A percentile compares a stretch with the other conserved stretches of the same genome.
Evolutionary conservation across 2,329 filamentous ascomycete genomes (phyloP).

Genomic region (Sporothrix pallida): DNA sequence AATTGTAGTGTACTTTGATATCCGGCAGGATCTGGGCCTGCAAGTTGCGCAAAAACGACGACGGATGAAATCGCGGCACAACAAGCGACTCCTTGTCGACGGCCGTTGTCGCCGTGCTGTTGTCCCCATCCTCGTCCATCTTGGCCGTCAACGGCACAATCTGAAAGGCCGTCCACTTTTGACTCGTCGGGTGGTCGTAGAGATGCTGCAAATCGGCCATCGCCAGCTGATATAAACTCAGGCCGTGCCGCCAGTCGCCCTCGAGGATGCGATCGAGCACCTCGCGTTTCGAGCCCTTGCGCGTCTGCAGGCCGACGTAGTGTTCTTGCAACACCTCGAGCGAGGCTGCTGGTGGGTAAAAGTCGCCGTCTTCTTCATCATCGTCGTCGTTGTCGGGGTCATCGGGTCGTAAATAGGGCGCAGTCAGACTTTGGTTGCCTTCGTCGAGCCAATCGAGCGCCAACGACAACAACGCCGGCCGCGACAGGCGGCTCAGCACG

Average conservation of each 20-base stretch:
- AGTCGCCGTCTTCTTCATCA: slow-evolving; percentile 64
- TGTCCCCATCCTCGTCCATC: slow-evolving; percentile 31
- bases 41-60: slow-evolving; percentile 78
- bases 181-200: slow-evolving; percentile 67
- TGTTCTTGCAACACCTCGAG: slow-evolving; percentile 69
- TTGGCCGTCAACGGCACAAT: slow-evolving; percentile 59
- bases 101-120: slow-evolving; percentile 39
- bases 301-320: slow-evolving; percentile 65
- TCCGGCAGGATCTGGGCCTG: slow-evolving; percentile 76
- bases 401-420: slow-evolving; percentile 59
- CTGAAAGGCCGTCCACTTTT: slow-evolving; percentile 68
- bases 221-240: slow-evolving; percentile 69
- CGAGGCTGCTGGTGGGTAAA: slow-evolving; percentile 71
- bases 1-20: slow-evolving; percentile 82
- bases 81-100: slow-evolving; percentile 55
- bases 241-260: slow-evolving; percentile 70
- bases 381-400: slow-evolving; percentile 50
- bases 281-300: slow-evolving; percentile 67
- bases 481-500: slow-evolving; percentile 71
- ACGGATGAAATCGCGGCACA: slow-evolving; percentile 77
- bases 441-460: slow-evolving; percentile 79
- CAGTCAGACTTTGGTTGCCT: slow-evolving; percentile 63
- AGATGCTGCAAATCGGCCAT: slow-evolving; percentile 72
- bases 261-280: slow-evolving; percentile 67
- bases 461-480: slow-evolving; percentile 72